Conservation (phyloP, 2,329 filamentous ascomycete genomes). For the Coniochaeta pulveracea region DNA sequence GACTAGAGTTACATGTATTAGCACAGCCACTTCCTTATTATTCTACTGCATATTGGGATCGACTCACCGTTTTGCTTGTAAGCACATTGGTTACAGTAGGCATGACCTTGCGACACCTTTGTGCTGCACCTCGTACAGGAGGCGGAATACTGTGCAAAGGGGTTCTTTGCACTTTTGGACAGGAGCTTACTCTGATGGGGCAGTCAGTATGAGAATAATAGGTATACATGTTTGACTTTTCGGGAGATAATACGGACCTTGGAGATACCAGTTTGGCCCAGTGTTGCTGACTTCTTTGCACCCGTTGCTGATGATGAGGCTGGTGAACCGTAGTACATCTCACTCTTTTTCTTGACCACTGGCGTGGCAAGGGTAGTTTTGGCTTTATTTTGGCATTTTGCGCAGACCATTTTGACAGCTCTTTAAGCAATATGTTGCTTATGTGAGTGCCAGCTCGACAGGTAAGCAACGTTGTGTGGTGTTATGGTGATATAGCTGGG, state of each 20-base stretch:
- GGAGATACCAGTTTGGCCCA: constrained; percentile 45
- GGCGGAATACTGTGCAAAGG: constrained; percentile 38
- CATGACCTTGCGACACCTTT: constrained; percentile 49
- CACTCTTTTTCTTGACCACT: constrained; percentile 54
- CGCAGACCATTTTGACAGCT: constrained; percentile 49
- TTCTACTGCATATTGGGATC: not conserved
- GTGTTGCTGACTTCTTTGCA: constrained; percentile 35
- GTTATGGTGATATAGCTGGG: too few species aligned
- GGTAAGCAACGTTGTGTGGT: too few species aligned
- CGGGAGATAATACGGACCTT: constrained; percentile 33
- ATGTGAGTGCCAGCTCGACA: too few species aligned
- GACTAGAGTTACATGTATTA: constrained; percentile 23
- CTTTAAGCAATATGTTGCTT: too few species aligned
- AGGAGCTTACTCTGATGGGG: constrained; percentile 49
- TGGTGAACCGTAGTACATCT: constrained; percentile 53
- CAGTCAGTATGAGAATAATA: too few species aligned
- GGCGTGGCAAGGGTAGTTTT: constrained; percentile 54
- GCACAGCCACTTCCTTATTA: constrained; percentile 3
- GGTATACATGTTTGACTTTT: too few species aligned
- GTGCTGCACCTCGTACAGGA: constrained; percentile 51
- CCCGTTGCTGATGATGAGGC: constrained; percentile 27
- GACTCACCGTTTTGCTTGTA: constrained; percentile 47
- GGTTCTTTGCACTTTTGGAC: constrained; percentile 54
- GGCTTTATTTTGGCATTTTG: constrained; percentile 50
- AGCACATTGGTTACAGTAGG: constrained; percentile 50